Evolutionary conservation across 2,329 filamentous ascomycete genomes (phyloP), one percentile per base, ranked within the genome.

Genomic region (Orbilia javanica): DNA sequence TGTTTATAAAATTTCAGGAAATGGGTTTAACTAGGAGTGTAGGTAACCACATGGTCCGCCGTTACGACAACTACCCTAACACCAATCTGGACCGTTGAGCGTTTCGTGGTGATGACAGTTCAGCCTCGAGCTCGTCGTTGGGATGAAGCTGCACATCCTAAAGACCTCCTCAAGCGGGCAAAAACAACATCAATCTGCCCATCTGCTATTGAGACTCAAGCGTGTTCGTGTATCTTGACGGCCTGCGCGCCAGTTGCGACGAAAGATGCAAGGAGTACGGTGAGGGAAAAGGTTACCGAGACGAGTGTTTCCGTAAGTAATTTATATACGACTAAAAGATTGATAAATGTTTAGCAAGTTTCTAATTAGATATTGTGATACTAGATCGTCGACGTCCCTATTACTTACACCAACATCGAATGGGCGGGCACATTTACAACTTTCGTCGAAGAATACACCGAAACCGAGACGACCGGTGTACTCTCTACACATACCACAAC

Each of bases 101-200:
- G 55, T 36, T 76, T 76, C 34, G 65, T 66, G 11, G 18, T 70
- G 11, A 66, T 34, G 4, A 76, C 71, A 0, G 65, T 64, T 13
- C 27, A 48, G 18, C 64, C 71, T 5, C 57, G 25, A 8, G 44
- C 48, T 27, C 29, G 39, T 44, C 46, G 65, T 13, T 29, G 60
- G 31, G 39, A 50, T 22, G 52, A 53, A 39, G 65, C 53, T 18
- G 18, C 27, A 1, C 55, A 65, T 65, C 4, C 48, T 5, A 64
- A 66, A 39, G 65, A 70, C 22, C 25, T 76, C n/a, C 34, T 76
- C 15, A 52, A 34, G 13, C 71, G 70, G 1, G 18, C 27, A 7
- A 63, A 27, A n/a, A 69, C 65, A n/a, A 76, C 72, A 57, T 76
- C 72, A 18, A 76, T 76, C 64, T 76, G 72, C 39, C 46, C 55